A percentile compares a stretch with the other conserved stretches of the same genome.
Evolutionary conservation across 805 yeast genomes (phyloP).

Genomic region (Teunomyces kruisii): DNA sequence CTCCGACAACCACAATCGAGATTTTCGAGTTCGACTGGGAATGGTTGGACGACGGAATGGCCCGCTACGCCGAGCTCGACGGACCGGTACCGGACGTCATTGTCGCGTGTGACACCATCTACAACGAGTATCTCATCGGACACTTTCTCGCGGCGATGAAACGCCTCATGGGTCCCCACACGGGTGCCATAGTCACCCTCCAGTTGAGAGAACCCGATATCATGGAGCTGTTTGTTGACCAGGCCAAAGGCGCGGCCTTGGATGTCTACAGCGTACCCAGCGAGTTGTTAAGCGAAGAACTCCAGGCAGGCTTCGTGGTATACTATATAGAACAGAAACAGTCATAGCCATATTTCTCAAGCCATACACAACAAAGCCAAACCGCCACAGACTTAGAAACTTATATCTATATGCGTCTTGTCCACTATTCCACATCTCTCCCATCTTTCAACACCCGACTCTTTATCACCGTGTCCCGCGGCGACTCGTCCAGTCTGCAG

Average conservation of each 20-base stretch:
- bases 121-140: conserved; percentile 58
- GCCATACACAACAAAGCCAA: too few relatives aligned
- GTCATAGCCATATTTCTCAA: too few relatives aligned
- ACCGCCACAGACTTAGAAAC: too few relatives aligned
- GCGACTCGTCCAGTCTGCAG: neutral
- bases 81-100: conserved; percentile 42
- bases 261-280: conserved; percentile 33
- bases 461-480: too few relatives aligned
- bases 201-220: conserved; percentile 57
- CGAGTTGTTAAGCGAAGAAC: conserved; percentile 24
- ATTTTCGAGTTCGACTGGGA: conserved; percentile 67
- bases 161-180: conserved; percentile 30
- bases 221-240: conserved; percentile 45
- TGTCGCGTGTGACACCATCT: conserved; percentile 65
- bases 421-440: too few relatives aligned
- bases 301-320: conserved; percentile 47
- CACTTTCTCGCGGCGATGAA: conserved; percentile 46
- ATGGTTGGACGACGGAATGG: conserved; percentile 32
- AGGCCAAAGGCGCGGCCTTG: conserved; percentile 30
- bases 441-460: too few relatives aligned
- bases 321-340: conserved; percentile 34
- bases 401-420: too few relatives aligned
- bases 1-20: conserved; percentile 27
- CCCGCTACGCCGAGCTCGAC: conserved; percentile 15
- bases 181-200: conserved; percentile 42